Conservation (phyloP, 352 stramenopile genomes). For the Globisporangium perplexum region DNA sequence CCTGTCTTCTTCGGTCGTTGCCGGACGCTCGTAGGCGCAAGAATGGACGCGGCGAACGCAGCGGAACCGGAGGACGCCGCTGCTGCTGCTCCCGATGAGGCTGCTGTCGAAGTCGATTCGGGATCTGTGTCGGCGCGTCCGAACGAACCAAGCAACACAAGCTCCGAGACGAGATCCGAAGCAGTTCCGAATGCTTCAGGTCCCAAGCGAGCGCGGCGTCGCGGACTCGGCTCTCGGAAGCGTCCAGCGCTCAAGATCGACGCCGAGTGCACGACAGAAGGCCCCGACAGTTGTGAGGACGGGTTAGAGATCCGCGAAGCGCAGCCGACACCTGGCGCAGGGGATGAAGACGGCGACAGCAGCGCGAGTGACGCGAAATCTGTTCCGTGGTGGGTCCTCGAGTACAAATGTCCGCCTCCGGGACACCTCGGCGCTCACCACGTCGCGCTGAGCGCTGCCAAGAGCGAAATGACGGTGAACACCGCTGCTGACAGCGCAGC, state of each 20-base stretch:
- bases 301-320: slow-evolving; percentile 9
- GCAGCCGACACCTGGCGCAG: background rate
- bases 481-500: background rate
- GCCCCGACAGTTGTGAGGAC: slow-evolving; percentile 1
- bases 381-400: slow-evolving; percentile 50
- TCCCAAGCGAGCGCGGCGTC: background rate
- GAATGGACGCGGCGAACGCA: slow-evolving; percentile 2
- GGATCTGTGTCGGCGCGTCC: background rate
- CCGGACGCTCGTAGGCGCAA: background rate
- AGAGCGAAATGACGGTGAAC: slow-evolving; percentile 9
- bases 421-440: slow-evolving; percentile 44
- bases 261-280: slow-evolving; percentile 5
- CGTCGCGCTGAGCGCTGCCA: slow-evolving; percentile 24
- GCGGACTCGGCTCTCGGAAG: slow-evolving; percentile 8
- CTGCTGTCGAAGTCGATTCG: background rate
- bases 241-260: slow-evolving; percentile 14
- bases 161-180: background rate
- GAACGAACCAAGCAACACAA: background rate
- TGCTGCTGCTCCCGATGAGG: background rate
- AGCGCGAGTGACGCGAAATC: slow-evolving; percentile 5
- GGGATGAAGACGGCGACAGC: background rate
- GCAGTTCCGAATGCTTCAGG: background rate
- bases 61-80: background rate
- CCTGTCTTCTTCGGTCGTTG: background rate
- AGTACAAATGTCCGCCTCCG: slow-evolving; percentile 48